Evolutionary conservation across 805 yeast species (phyloP), one percentile per base, ranked within the genome.

Genomic region (Wickerhamiella azyma): DNA sequence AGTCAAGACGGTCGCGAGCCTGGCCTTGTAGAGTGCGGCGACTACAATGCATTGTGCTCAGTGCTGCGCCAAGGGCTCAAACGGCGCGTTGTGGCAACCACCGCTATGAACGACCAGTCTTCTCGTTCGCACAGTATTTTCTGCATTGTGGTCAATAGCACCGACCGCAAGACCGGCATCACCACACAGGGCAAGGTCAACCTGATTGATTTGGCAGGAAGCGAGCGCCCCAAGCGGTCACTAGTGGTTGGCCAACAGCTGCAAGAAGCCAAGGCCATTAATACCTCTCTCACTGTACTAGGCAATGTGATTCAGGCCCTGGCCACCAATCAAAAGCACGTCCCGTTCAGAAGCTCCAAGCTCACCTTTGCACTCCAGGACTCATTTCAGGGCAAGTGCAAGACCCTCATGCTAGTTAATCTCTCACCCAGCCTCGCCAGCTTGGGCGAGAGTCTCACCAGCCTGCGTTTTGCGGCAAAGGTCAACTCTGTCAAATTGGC

Each of bases 91-190:
- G 83, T 89, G 0, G 95, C 94, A 0, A 70, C 85, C 0, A 92
- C 98, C 0, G 74, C 69, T 48, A 75, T 85, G 0, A 89, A 89
- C 58, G 82, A 78, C 45, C 72, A 81, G 33, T 88, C 96, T 1
- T 89, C 97, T 0, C 71, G 98, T 55, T 89, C 97, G 0, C 98
- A 89, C 60, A 79, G 84, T 3, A 79, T 89, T 0, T 86, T 84
- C 54, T 77, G 75, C 9, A 66, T 92, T 2, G 64, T 69, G 14
- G 64, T 89, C 11, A 47, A 59, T 2, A 94, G 95, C 0, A 44
- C 41, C 2, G 76, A 83, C 55, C 16, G 51, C 1, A 55, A 54
- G 16, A 52, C 2, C 55, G 74, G 75, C 0, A 74, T 74, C 26
- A 49, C 51, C 1, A 61, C 72, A 1, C 55, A 64, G 13, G 92